Evolutionary conservation across 108 stramenopile genomes (phyloP), one percentile per base, ranked within the genome.

Genomic region (Nitzschia palea): DNA sequence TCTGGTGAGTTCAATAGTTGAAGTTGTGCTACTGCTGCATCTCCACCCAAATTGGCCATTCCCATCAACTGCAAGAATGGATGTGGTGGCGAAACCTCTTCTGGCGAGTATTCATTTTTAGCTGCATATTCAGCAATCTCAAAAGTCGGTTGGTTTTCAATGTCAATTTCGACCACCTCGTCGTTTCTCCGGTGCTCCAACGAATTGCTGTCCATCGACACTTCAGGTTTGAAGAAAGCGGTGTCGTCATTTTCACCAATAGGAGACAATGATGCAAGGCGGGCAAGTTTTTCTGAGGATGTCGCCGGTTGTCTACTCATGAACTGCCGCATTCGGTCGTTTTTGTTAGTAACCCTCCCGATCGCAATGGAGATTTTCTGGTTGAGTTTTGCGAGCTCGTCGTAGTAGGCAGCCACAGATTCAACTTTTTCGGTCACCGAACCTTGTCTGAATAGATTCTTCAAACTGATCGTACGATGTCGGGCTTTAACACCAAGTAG

Each of bases 341-440:
- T 63, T 1, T 23, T 26, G 4, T 35, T 32, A 2, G 30, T 29
- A 1, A 65, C 51, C 17, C 65, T 48, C 3, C 62, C 71, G 22
- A 60, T 26, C 22, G 51, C 31, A 0, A 37, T 17, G 8, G 62
- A 27, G 31, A 81, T 80, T 14, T 74, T 62, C 2, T 55, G 32
- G 55, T 78, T 81, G 50, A 84, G 50, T 25, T 65, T 53, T 3
- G 53, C 61, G 3, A 80, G 42, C 48, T 80, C 58, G 23, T 68
- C 18, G 0, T 17, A 26, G 55, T 62, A 72, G 10, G 68, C 50
- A 4, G 32, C 35, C 18, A 80, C 66, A 23, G 68, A 44, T 23
- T 71, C 70, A 14, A 48, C 54, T n/a, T 35, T 43, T 26, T 65
- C 10, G 36, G 29, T 45, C 10, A 25, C 22, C 0, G 26, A 51